Evolutionary conservation across 768 basidiomycete genomes (phyloP), one percentile per base, ranked within the genome.

Genomic region (Tremella yokohamensis): DNA sequence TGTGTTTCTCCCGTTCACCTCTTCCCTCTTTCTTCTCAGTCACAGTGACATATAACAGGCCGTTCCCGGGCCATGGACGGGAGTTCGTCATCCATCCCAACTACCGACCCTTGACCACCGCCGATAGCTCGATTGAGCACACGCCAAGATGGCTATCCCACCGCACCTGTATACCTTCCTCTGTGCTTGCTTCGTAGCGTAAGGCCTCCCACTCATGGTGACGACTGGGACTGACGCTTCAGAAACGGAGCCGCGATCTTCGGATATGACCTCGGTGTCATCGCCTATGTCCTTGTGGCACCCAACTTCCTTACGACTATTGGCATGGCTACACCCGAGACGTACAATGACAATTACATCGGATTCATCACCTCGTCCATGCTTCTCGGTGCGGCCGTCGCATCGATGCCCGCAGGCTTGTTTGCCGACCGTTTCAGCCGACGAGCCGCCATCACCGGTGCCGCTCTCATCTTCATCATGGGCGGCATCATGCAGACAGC

Each of bases 361-460:
- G 74, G 74, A 8, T 73, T 73, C 62, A 75, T 75, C 50, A 61
- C 63, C 3, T 69, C 67, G 9, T 64, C 65, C 13, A 53, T 75
- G 52, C 52, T 73, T 44, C 63, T 73, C 12, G 74, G 73, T 38
- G 64, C 81, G 40, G 63, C 63, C 26, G 62, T 60, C 20, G 61
- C 52, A 1, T 51, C 39, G 40, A 55, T 66, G 45, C 65, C 65
- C 56, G 81, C 26, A 11, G 44, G 50, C 1, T 49, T 59, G 29
- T 52, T 63, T 25, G 84, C 85, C 19, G 87, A 89, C 67, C 67
- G 12, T 2, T 62, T 58, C 48, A 58, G 58, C 40, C 57, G 66
- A 38, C 38, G 65, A 38, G 54, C 58, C 15, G 55, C 61, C 20
- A 53, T 60, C 50, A 49, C 49, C n/a, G 39, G 51, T 18, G 52